Evolutionary conservation across 2,329 filamentous ascomycete species (phyloP).

Genomic region (Colletotrichum destructivum): DNA sequence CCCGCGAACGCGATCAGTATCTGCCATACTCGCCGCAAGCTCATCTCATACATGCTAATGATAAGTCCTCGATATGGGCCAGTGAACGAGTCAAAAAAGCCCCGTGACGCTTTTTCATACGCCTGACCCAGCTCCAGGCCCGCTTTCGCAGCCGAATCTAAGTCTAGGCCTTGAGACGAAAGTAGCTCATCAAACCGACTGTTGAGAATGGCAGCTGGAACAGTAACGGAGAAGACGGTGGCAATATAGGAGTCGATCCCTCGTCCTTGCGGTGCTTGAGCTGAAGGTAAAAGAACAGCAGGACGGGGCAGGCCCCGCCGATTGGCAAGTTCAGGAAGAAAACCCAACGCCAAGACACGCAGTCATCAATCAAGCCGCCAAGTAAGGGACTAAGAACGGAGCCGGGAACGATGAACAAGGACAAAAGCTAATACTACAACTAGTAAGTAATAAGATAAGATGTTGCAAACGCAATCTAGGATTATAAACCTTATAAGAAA

Average conservation of each 20-base stretch:
- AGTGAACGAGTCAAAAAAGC: not conserved
- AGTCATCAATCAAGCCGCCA: conserved; percentile 47
- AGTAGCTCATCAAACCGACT: conserved; percentile 53
- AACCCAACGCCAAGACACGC: conserved; percentile 58
- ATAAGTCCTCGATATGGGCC: not conserved
- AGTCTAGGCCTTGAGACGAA: conserved; percentile 50
- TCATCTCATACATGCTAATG: not conserved
- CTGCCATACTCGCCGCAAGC: conserved; percentile 52
- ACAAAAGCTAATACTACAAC: too few species aligned
- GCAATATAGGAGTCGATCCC: conserved; percentile 56
- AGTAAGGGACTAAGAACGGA: conserved; percentile 52
- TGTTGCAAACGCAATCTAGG: too few species aligned
- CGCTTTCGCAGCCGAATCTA: not conserved
- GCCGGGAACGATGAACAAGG: conserved; percentile 56
- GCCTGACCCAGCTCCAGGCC: not conserved
- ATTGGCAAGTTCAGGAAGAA: conserved; percentile 61
- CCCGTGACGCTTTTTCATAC: not conserved
- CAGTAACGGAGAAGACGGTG: conserved; percentile 75
- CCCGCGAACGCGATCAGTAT: conserved; percentile 48
- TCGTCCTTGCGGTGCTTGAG: conserved; percentile 43
- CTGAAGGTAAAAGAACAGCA: conserved; percentile 46
- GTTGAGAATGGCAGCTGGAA: conserved; percentile 79
- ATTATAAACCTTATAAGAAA: too few species aligned
- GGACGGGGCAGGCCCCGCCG: conserved; percentile 43
- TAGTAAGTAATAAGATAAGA: too few species aligned